Evolutionary conservation across 2,329 filamentous ascomycete genomes (phyloP).

Genomic region (Pseudocercospora crystallina): DNA sequence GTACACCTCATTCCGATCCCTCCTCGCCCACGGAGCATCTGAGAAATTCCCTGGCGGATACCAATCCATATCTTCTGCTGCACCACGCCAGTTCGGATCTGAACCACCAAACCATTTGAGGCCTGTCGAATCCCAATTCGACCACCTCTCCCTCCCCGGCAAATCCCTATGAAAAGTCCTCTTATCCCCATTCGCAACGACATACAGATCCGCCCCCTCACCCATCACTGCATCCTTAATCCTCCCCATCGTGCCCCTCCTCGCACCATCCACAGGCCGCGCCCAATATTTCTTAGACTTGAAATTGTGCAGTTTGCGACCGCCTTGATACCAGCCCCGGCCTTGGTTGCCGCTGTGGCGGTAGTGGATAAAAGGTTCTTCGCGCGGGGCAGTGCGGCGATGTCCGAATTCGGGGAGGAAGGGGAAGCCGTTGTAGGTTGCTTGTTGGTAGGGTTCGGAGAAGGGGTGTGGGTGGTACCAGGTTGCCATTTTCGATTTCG

Average conservation of each 20-base stretch:
- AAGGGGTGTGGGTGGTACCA: conserved; percentile 18
- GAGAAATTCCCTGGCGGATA: conserved; percentile 32
- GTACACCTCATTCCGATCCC: conserved; percentile 23
- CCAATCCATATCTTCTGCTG: conserved; percentile 34
- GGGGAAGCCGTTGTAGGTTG: conserved; percentile 26
- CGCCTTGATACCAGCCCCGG: conserved; percentile 30
- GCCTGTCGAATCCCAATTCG: conserved; percentile 32
- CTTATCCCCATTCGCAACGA: conserved; percentile 41
- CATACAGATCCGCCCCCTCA: conserved; percentile 48
- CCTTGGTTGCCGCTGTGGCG: conserved; percentile 7
- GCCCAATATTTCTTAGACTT: conserved; percentile 44
- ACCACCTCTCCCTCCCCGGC: conserved; percentile 40
- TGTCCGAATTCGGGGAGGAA: conserved; percentile 26
- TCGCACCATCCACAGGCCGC: conserved; percentile 47
- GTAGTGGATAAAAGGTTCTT: conserved; percentile 30
- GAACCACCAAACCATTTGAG: conserved; percentile 11
- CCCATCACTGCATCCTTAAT: conserved; percentile 44
- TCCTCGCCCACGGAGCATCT: conserved; percentile 24
- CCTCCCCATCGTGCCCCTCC: conserved; percentile 38
- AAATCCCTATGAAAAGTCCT: conserved; percentile 40
- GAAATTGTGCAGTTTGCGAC: conserved; percentile 23
- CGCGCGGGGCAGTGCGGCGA: conserved; percentile 26
- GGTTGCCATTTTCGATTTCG: conserved; percentile 21
- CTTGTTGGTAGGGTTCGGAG: conserved; percentile 23
- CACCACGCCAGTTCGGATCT: conserved; percentile 37